A percentile compares a stretch with the other conserved stretches of the same genome.
These are phyloP conservation scores for Exserohilum turcica DNA, from an alignment of 2,329 filamentous ascomycete species.

Conservation along the genomic window DNA sequence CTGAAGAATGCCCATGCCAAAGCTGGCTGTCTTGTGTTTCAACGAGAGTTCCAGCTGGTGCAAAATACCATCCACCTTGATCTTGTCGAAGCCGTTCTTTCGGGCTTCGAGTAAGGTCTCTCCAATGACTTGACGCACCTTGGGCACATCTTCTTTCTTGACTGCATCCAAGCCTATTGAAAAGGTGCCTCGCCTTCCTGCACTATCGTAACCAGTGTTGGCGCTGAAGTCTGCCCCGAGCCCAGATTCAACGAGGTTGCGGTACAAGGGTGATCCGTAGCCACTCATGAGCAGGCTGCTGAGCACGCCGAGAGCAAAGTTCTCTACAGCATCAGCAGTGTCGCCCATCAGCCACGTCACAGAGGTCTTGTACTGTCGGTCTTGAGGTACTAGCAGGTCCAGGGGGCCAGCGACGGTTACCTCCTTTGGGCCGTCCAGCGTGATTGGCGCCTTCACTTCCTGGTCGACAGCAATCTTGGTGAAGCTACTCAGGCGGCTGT, in stretches of 20 bases:
- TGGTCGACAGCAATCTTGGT: slow-evolving; percentile 70
- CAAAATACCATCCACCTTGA: slow-evolving; percentile 90
- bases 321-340: slow-evolving; percentile 80
- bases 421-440: slow-evolving; percentile 69
- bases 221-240: slow-evolving; percentile 93
- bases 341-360: slow-evolving; percentile 91
- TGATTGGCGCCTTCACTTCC: slow-evolving; percentile 76
- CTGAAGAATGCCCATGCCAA: slow-evolving; percentile 89
- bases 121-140: slow-evolving; percentile 75
- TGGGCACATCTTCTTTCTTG: slow-evolving; percentile 75
- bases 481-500: slow-evolving; percentile 75
- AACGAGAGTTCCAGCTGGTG: slow-evolving; percentile 92
- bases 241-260: slow-evolving; percentile 83
- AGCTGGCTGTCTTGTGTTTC: slow-evolving; percentile 95
- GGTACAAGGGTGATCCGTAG: slow-evolving; percentile 92
- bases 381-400: slow-evolving; percentile 82
- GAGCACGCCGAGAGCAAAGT: slow-evolving; percentile 82
- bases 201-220: slow-evolving; percentile 88
- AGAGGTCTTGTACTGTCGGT: slow-evolving; percentile 92
- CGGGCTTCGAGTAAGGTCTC: slow-evolving; percentile 72
- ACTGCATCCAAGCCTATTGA: slow-evolving; percentile 93
- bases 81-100: slow-evolving; percentile 79
- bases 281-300: slow-evolving; percentile 88
- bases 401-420: slow-evolving; percentile 79
- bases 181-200: slow-evolving; percentile 78